Evolutionary conservation across 805 yeast genomes (phyloP).

Genomic region (Ogataea minuta): DNA sequence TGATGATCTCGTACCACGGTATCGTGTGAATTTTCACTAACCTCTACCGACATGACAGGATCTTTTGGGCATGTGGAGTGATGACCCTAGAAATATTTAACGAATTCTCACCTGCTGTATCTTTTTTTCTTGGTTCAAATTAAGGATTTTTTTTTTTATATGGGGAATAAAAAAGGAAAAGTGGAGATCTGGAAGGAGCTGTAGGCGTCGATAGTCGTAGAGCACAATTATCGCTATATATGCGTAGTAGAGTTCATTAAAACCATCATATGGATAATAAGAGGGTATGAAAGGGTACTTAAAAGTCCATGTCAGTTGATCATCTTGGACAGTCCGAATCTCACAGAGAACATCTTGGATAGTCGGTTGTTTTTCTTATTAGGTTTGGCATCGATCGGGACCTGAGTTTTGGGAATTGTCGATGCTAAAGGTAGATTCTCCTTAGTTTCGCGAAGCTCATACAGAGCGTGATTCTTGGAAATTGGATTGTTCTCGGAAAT

Average conservation of each 20-base stretch:
- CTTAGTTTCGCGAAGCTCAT: constrained; percentile 9
- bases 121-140: background rate
- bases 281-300: background rate
- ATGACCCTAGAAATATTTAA: too few relatives aligned
- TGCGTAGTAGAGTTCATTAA: constrained; percentile 5
- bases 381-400: constrained; percentile 2
- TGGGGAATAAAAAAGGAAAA: background rate
- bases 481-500: background rate
- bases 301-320: constrained; percentile 3
- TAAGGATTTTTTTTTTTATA: background rate
- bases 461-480: background rate
- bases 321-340: constrained; percentile 25
- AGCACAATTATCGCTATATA: background rate
- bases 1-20: background rate
- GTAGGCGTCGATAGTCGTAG: constrained; percentile 6
- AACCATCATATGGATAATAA: constrained; percentile 6
- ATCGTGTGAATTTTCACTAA: background rate
- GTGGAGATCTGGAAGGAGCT: constrained; percentile 3
- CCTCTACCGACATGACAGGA: constrained; percentile 3
- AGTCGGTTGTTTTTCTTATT: constrained; percentile 21
- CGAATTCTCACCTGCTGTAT: too few relatives aligned
- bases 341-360: constrained; percentile 26
- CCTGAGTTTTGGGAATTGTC: constrained; percentile 9
- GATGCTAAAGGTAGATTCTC: constrained; percentile 2
- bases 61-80: background rate